phyloP scores from a whole-genome alignment of 2,329 filamentous ascomycete species.

The Exophiala lecanii-corni region DNA sequence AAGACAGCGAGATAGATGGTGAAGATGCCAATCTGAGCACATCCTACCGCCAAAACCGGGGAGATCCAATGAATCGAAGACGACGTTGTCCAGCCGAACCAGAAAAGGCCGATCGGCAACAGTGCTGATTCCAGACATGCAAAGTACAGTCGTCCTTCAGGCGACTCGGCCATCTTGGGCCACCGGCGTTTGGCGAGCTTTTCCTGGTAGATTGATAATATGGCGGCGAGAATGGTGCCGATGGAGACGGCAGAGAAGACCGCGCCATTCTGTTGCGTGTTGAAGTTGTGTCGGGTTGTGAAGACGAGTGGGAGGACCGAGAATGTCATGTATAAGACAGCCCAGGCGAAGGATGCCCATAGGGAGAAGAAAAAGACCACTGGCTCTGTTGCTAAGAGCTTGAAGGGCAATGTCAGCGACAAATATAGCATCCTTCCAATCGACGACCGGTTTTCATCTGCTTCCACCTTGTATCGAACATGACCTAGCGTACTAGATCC shows the following conservation, averaged over 20 bases:
- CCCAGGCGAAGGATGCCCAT: slow-evolving; percentile 89
- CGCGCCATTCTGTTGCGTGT: slow-evolving; percentile 61
- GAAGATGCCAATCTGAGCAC: slow-evolving; percentile 81
- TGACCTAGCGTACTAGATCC: neutral
- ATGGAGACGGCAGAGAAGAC: slow-evolving; percentile 71
- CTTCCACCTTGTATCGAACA: slow-evolving; percentile 23
- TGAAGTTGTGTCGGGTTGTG: slow-evolving; percentile 61
- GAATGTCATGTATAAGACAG: slow-evolving; percentile 80
- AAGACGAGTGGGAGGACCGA: slow-evolving; percentile 77
- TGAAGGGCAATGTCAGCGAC: slow-evolving; percentile 29
- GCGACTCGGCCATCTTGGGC: slow-evolving; percentile 42
- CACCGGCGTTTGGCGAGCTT: slow-evolving; percentile 17
- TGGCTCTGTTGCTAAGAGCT: slow-evolving; percentile 58
- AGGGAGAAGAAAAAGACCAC: slow-evolving; percentile 71
- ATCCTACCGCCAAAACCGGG: slow-evolving; percentile 63
- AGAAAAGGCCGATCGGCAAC: slow-evolving; percentile 74
- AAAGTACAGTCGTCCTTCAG: slow-evolving; percentile 79
- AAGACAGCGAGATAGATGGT: slow-evolving; percentile 83
- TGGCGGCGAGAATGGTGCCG: slow-evolving; percentile 61
- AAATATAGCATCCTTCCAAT: slow-evolving; percentile 23
- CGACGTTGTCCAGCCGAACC: slow-evolving; percentile 64
- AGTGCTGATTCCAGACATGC: slow-evolving; percentile 70
- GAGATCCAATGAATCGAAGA: slow-evolving; percentile 65
- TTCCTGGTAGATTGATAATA: slow-evolving; percentile 69
- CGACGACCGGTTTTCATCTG: slow-evolving; percentile 23